Evolutionary conservation across 345 rosid genomes (phyloP).

Genomic region (Rhodamnia argentea): DNA sequence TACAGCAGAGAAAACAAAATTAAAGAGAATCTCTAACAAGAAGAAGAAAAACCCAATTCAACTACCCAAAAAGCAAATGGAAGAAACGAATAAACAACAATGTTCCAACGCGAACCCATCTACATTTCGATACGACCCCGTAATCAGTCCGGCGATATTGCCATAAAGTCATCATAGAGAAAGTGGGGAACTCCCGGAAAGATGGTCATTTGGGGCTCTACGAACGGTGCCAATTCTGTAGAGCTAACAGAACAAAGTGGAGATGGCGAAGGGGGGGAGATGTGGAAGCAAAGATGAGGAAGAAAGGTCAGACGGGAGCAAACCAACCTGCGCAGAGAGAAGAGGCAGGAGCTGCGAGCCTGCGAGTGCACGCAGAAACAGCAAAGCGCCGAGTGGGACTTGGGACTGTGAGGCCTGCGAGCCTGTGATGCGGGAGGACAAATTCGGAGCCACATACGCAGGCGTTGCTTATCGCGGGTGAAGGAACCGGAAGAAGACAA

Average conservation of each 20-base stretch:
- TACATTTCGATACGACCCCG: background rate
- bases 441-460: background rate
- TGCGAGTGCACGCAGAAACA: background rate
- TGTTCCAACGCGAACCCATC: background rate
- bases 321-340: background rate
- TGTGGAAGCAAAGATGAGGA: background rate
- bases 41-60: background rate
- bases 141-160: background rate
- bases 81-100: background rate
- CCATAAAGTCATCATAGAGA: background rate
- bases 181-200: background rate
- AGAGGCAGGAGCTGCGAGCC: background rate
- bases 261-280: background rate
- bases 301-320: background rate
- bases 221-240: background rate
- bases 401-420: accelerated
- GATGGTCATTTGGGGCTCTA: background rate
- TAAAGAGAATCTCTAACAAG: background rate
- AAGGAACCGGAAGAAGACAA: background rate
- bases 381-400: background rate
- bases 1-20: background rate
- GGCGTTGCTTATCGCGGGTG: background rate
- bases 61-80: background rate
- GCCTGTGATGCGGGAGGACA: background rate
- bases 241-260: background rate